Conservation (phyloP, 257 asterid genomes). For the Solanum infundibuliforme region DNA sequence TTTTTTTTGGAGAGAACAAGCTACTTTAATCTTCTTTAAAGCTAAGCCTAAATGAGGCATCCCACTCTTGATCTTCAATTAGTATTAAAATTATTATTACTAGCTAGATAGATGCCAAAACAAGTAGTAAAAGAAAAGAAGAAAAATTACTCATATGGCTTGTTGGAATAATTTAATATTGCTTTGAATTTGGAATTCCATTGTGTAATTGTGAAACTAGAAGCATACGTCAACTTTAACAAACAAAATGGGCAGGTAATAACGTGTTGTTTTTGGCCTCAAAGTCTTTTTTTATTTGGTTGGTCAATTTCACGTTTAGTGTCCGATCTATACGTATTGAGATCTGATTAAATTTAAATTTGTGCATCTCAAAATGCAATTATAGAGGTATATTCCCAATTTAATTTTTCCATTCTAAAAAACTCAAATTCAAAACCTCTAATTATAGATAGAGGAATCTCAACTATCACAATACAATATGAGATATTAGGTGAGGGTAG, state of each 20-base stretch:
- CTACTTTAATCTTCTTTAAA: background rate
- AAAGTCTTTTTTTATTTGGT: background rate
- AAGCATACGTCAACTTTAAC: background rate
- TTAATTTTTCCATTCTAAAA: background rate
- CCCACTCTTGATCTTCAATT: background rate
- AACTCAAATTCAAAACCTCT: fast-evolving
- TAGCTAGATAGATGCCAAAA: background rate
- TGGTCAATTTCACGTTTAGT: background rate
- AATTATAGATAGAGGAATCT: background rate
- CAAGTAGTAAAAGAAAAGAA: background rate
- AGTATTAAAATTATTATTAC: background rate
- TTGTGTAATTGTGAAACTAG: background rate
- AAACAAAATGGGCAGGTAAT: background rate
- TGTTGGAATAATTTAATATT: background rate
- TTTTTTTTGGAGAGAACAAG: background rate
- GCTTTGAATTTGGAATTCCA: background rate
- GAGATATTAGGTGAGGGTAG: background rate
- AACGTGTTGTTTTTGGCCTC: background rate
- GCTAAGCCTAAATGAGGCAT: background rate
- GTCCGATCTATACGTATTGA: background rate
- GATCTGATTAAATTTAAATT: background rate
- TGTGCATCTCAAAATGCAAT: fast-evolving
- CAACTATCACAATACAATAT: background rate
- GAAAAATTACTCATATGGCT: background rate
- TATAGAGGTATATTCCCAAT: fast-evolving